Evolutionary conservation across 805 yeast species (phyloP).

Genomic region (Sugiyamaella boreocaroliniensis): DNA sequence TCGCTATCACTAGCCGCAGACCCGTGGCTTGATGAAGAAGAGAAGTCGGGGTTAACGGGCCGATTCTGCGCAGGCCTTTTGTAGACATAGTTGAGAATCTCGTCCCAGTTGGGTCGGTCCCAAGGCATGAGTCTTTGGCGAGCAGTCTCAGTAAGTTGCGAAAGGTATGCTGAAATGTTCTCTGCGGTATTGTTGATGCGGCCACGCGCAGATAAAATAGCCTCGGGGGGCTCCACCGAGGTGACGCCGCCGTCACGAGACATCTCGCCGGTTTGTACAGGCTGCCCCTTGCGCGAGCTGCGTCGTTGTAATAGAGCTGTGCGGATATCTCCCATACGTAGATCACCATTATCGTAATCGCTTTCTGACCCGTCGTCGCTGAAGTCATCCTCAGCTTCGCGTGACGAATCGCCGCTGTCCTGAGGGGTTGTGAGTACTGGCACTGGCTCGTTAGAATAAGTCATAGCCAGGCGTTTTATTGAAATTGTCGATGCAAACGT

Average conservation of each 20-base stretch:
- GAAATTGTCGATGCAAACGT: conserved; percentile 22
- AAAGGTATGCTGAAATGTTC: conserved; percentile 15
- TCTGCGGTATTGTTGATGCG: conserved; percentile 12
- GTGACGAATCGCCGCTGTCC: conserved; percentile 11
- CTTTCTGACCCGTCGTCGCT: conserved; percentile 17
- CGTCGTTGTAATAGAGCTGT: background rate
- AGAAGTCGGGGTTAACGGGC: background rate
- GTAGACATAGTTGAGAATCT: conserved; percentile 14
- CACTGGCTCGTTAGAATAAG: background rate
- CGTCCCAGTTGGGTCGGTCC: conserved; percentile 20
- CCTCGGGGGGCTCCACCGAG: too few species aligned
- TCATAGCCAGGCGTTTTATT: background rate
- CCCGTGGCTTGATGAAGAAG: background rate
- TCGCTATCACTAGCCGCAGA: conserved; percentile 16
- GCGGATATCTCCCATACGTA: conserved; percentile 8
- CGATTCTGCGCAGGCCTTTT: conserved; percentile 2
- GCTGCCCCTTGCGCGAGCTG: background rate
- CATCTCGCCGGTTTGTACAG: background rate
- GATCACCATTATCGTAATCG: conserved; percentile 12
- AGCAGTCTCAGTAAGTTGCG: conserved; percentile 16
- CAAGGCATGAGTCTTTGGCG: conserved; percentile 12
- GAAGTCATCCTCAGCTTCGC: conserved; percentile 25
- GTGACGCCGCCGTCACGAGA: background rate
- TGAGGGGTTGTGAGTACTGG: background rate
- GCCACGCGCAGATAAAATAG: background rate